Conservation (phyloP, 768 basidiomycete genomes). For the Podaxis sp. region DNA sequence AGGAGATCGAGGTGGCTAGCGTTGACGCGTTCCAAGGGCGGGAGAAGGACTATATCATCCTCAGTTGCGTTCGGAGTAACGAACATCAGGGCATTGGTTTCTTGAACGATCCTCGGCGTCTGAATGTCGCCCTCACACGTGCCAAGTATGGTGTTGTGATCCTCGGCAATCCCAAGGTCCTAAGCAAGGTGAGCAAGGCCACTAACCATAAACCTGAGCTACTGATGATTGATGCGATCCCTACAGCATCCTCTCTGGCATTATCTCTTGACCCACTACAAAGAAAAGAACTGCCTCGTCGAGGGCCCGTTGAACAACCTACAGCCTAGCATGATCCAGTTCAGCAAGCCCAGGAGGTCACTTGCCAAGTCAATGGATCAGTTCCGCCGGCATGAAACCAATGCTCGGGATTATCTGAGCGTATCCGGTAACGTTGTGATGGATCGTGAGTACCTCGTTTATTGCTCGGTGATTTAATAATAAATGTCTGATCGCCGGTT, state of each 20-base stretch:
- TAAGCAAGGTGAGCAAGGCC: slow-evolving; percentile 81
- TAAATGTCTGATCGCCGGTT: slow-evolving; percentile 3
- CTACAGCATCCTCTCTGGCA: slow-evolving; percentile 96
- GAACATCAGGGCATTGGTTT: slow-evolving; percentile 99
- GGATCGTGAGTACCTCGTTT: slow-evolving; percentile 45
- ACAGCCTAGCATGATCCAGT: slow-evolving; percentile 98
- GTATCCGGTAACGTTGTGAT: slow-evolving; percentile 38
- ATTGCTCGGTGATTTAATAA: not conserved
- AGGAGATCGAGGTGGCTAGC: slow-evolving; percentile 98
- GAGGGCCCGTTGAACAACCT: slow-evolving; percentile 96
- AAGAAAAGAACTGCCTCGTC: slow-evolving; percentile 90
- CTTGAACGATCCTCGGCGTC: slow-evolving; percentile 92
- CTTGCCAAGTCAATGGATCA: slow-evolving; percentile 89
- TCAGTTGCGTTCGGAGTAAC: slow-evolving; percentile 96
- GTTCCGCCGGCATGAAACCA: slow-evolving; percentile 91
- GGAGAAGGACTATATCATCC: slow-evolving; percentile 99
- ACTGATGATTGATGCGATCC: slow-evolving; percentile 12
- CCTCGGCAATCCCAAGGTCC: slow-evolving; percentile 98
- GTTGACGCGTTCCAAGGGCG: slow-evolving; percentile 99
- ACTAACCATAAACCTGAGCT: not conserved
- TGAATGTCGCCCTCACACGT: slow-evolving; percentile 96
- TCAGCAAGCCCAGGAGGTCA: slow-evolving; percentile 93
- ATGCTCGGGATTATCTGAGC: slow-evolving; percentile 75
- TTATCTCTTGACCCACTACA: slow-evolving; percentile 96
- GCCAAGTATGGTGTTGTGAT: slow-evolving; percentile 99